Base-by-base conservation (phyloP, 306 rosid species). In the Ormosia emarginata region DNA sequence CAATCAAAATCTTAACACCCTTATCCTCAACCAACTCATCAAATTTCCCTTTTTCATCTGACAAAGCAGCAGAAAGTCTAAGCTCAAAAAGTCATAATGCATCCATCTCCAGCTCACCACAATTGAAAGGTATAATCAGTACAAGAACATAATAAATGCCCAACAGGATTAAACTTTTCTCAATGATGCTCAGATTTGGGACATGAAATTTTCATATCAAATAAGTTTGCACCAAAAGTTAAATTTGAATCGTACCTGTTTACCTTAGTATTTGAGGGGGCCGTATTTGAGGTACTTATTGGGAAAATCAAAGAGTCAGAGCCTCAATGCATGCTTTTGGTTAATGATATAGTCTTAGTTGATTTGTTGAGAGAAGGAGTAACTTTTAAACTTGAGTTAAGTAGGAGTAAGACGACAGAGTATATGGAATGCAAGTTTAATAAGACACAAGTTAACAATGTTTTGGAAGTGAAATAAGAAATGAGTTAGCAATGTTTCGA, bases 21-120 rank as follows among this genome's bases (percentile, higher is more conserved):
- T 95, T 91, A 82, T 95, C 99, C 71, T 95, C 98, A 71, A 95
- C 80, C 88, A 95, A 74, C 84, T 93, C 99, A 47, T 95, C 99
- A 63, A 92, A 95, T 81, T 92, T 95, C 66, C 93, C 99, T 52
- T 95, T 95, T 69, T 93, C 98, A 84, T 95, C 99, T 95, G 86
- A 39, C 70, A 71, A 88, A 71, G 4, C 77, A 82, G 52, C 70
- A 83, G 36, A 7, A 67, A 72, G 50, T 14, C 49, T 11, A 59
- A 46, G 12, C 2, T 57, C 46, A 72, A 57, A 67, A 50, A 5
- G 43, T 44, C 32, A 33, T 34, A 70, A 70, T 40, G 49, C 69
- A 36, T 62, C 75, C 36, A 29, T 24, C 47, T 74, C 67, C 44
- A 53, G 59, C 32, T 75, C 61, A 62, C 34, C 71, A 58, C 52